Conservation (phyloP, 2,329 filamentous ascomycete genomes). For the Ophiostoma pallidulum region DNA sequence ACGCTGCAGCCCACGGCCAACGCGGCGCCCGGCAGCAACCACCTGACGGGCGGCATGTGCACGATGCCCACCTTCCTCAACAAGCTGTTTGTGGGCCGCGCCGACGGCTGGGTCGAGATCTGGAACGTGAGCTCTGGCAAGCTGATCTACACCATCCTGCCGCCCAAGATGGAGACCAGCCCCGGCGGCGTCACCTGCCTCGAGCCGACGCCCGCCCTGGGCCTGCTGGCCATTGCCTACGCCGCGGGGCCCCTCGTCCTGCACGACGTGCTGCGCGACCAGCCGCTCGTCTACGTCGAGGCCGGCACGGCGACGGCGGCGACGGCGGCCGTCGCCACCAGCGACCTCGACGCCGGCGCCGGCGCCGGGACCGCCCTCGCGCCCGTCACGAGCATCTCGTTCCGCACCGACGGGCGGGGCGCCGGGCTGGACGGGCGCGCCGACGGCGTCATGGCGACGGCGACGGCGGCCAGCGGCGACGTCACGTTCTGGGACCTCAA, state of each 20-base stretch:
- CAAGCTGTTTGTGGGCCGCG: constrained; percentile 83
- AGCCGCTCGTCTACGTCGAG: constrained; percentile 58
- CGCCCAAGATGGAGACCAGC: constrained; percentile 43
- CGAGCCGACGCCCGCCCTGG: constrained; percentile 73
- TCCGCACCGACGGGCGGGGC: constrained; percentile 80
- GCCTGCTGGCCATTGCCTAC: constrained; percentile 81
- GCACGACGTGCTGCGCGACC: constrained; percentile 73
- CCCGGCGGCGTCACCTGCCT: constrained; percentile 80
- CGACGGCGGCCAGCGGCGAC: constrained; percentile 69
- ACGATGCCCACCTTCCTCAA: constrained; percentile 94
- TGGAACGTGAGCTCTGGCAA: constrained; percentile 95
- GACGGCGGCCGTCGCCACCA: no score
- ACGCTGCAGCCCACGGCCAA: constrained; percentile 56
- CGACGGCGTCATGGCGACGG: constrained; percentile 89
- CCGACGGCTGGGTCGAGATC: constrained; percentile 85
- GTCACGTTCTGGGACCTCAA: constrained; percentile 96
- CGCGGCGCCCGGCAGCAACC: constrained; percentile 48
- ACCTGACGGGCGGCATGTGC: constrained; percentile 68
- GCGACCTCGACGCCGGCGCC: constrained; percentile 56
- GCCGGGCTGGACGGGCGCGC: constrained; percentile 79
- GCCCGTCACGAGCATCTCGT: constrained; percentile 73
- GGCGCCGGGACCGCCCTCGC: constrained; percentile 34
- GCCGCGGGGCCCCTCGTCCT: constrained; percentile 68
- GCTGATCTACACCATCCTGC: constrained; percentile 80
- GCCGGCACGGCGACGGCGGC: constrained; percentile 37